Base-by-base conservation (phyloP, 441 rosid species). In the Mallotus repandus region DNA sequence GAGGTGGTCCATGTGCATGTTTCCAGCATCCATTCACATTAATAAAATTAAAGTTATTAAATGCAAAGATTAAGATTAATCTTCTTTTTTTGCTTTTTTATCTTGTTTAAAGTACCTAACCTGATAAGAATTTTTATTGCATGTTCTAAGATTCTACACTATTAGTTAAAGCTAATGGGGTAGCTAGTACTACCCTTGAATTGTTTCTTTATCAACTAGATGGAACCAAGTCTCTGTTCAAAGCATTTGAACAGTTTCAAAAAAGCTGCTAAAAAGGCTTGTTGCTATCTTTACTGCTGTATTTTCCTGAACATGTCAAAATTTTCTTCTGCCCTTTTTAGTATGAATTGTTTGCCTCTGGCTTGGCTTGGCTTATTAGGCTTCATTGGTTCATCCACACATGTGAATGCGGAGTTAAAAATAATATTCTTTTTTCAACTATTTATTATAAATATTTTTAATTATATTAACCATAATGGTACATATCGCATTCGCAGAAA, bases 51-150 rank as follows among this genome's bases (percentile, higher is more conserved):
- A 53, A 35, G 57, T 25, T 1, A 71, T 7, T 21, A 5, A 62
- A 62, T 4, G 7, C 9, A 16, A 45, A n/a, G n/a, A 54, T 1
- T 69, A 14, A n/a, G 18, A 68, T 45, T 10, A 74, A 54, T 32
- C 55, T 61, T 54, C 59, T 45, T 73, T 79, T 76, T 29, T 29
- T 29, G 32, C 32, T 29, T 29, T 29, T 29, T 29, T 29, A 29
- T 76, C 76, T 82, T 77, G 58, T 69, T 63, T 19, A 61, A 54
- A 78, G 18, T 68, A 72, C 85, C 82, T 69, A 83, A 68, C 78
- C 65, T 63, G 66, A 68, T 45, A 6, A 25, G 52, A 78, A 57
- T 74, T 68, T 41, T 21, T 2, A 70, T 49, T 21, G 57, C 74
- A 67, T 16, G 53, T 60, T 60, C 53, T 35, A 46, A 38, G 48